These are phyloP conservation scores for Orbilia blumenaviensis DNA, from an alignment of 2,329 filamentous ascomycete genomes.

Conservation along the genomic window DNA sequence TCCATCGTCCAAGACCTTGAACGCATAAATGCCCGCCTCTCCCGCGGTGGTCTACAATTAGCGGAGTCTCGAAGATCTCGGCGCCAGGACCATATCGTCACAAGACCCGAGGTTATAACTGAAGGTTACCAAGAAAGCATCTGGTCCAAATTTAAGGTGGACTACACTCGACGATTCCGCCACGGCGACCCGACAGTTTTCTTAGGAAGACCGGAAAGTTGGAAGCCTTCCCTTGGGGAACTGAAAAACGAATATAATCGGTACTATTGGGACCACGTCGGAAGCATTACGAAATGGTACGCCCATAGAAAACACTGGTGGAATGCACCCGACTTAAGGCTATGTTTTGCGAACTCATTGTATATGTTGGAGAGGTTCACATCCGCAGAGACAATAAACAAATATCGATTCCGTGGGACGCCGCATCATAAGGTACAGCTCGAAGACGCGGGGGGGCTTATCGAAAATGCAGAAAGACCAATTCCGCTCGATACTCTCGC, in stretches of 20 bases:
- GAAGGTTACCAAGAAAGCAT: slow-evolving; percentile 26
- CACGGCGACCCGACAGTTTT: slow-evolving; percentile 36
- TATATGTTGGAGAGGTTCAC: slow-evolving; percentile 26
- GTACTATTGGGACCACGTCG: slow-evolving; percentile 14
- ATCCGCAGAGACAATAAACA: background rate
- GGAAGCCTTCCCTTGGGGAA: slow-evolving; percentile 27
- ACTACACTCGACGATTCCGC: slow-evolving; percentile 28
- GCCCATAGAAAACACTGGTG: slow-evolving; percentile 27
- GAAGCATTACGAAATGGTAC: background rate
- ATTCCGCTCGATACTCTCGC: slow-evolving; percentile 18
- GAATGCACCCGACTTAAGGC: slow-evolving; percentile 26
- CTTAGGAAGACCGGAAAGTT: slow-evolving; percentile 15
- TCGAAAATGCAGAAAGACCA: background rate
- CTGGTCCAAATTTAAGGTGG: slow-evolving; percentile 34
- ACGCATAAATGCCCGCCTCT: slow-evolving; percentile 22
- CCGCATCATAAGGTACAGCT: background rate
- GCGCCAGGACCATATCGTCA: slow-evolving; percentile 21
- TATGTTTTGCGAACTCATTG: slow-evolving; percentile 16
- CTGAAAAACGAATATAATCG: slow-evolving; percentile 26
- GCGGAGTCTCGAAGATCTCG: background rate
- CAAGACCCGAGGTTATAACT: background rate
- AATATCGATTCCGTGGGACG: slow-evolving; percentile 1
- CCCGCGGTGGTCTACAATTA: slow-evolving; percentile 12
- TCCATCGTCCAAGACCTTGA: slow-evolving; percentile 6
- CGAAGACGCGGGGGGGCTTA: background rate